A percentile compares a stretch with the other conserved stretches of the same genome.
These are phyloP conservation scores for Calonectria pseudoreteaudii DNA, from an alignment of 2,329 filamentous ascomycete genomes.

Conservation along the genomic window DNA sequence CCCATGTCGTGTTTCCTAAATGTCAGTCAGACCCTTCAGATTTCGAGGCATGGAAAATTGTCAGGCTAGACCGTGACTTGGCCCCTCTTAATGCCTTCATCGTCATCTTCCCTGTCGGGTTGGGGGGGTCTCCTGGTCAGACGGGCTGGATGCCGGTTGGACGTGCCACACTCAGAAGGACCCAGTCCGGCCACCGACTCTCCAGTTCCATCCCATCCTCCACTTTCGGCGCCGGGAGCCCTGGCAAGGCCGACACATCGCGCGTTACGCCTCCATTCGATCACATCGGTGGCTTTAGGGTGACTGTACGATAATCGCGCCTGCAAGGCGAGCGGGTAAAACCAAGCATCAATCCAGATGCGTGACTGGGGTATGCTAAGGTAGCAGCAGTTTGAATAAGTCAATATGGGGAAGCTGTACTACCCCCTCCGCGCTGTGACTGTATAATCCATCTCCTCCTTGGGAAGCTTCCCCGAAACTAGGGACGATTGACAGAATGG, in stretches of 20 bases:
- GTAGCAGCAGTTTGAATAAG: background rate
- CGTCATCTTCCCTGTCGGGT: conserved; percentile 1
- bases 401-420: background rate
- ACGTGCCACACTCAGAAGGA: background rate
- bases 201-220: background rate
- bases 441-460: background rate
- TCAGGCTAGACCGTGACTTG: conserved; percentile 6
- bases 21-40: conserved; percentile 18
- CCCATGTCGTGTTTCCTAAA: conserved; percentile 23
- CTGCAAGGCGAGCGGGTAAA: background rate
- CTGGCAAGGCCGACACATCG: conserved; percentile 20
- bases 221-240: conserved; percentile 17
- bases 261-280: background rate
- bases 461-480: conserved; percentile 13
- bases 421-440: background rate
- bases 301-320: conserved; percentile 8
- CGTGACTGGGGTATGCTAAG: background rate
- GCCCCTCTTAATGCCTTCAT: background rate
- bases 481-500: background rate
- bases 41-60: conserved; percentile 14
- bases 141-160: conserved; percentile 23
- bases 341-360: background rate
- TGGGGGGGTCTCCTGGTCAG: conserved; percentile 9
- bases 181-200: conserved; percentile 16
- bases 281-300: conserved; percentile 8